Evolutionary conservation across 2,329 filamentous ascomycete species (phyloP), one percentile per base, ranked within the genome.

Genomic region (Trichoderma oligosporum): DNA sequence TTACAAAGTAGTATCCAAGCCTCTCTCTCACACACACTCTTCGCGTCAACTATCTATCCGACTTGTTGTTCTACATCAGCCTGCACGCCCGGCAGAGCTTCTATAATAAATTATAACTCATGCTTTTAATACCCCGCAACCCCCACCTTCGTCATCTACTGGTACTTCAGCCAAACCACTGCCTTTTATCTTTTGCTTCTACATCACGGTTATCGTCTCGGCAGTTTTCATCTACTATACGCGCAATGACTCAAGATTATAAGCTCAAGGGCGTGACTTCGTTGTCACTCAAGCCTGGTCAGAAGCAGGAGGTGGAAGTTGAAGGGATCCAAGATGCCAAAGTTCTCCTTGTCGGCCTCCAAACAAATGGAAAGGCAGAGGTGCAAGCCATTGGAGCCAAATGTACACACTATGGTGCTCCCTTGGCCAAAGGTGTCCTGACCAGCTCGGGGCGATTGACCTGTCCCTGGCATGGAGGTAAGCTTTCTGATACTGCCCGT

Each of bases 401-500:
- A 64, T 99, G 94, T 71, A 88, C 85, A 8, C 93, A 97, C 74
- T 97, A 96, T 70, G 93, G 94, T 31, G 94, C 93, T 38, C 94
- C 94, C 12, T 75, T 99, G 62, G 84, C 85, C 53, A 91, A 93
- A 64, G 94, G 94, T 54, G 86, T 97, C 7, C 74, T 99, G 61
- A 89, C 89, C 7, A 83, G 84, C 2, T 86, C 88, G 64, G 94
- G 94, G 4, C 82, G 91, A 49, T 74, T 99, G 61, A 96, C 90
- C 6, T 99, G 94, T 71, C 91, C 93, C 3, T 97, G 94, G 94
- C 93, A 97, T 71, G 93, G 93, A 76, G 91, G 90, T 94, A 70
- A 63, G 79, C n/a, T n/a, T n/a, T 71, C n/a, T 8, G 20, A 4
- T 22, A 24, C 48, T 12, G 14, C 12, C n/a, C 2, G 29, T 8